These are phyloP conservation scores for Coelastrella sp. DNA, from an alignment of 139 green algal genomes.

Conservation along the genomic window DNA sequence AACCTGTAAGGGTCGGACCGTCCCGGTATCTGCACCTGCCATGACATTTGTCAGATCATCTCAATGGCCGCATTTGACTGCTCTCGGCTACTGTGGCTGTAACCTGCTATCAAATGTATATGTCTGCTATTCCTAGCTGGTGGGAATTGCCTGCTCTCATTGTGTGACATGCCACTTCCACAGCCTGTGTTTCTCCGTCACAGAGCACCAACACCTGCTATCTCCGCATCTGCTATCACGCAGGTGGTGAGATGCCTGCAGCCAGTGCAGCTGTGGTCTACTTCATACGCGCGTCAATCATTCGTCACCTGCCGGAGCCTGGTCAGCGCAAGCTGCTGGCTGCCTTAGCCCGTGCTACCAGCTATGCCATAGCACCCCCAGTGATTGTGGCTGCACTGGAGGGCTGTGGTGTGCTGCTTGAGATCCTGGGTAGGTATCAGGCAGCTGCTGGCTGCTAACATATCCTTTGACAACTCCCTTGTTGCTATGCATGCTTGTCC, in stretches of 20 bases:
- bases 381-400: constrained; percentile 64
- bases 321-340: constrained; percentile 77
- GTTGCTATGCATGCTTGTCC: not conserved
- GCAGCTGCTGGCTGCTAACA: not conserved
- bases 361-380: constrained; percentile 38
- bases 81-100: not conserved
- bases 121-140: no score
- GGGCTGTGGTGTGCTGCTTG: constrained; percentile 76
- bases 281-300: constrained; percentile 80
- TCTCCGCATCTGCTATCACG: not conserved
- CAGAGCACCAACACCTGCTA: no score
- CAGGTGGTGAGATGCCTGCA: constrained; percentile 50
- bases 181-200: no score
- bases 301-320: constrained; percentile 82
- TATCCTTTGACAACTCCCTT: not conserved
- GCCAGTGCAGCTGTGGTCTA: constrained; percentile 79
- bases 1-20: no score
- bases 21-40: no score
- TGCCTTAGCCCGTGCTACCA: constrained; percentile 55
- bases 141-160: no score
- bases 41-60: no score
- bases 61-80: no score
- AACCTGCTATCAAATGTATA: not conserved
- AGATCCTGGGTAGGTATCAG: constrained; percentile 79
- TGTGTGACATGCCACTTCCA: no score